Base-by-base conservation (phyloP, 2,329 filamentous ascomycete genomes). In the Aspergillus novoparasiticus region DNA sequence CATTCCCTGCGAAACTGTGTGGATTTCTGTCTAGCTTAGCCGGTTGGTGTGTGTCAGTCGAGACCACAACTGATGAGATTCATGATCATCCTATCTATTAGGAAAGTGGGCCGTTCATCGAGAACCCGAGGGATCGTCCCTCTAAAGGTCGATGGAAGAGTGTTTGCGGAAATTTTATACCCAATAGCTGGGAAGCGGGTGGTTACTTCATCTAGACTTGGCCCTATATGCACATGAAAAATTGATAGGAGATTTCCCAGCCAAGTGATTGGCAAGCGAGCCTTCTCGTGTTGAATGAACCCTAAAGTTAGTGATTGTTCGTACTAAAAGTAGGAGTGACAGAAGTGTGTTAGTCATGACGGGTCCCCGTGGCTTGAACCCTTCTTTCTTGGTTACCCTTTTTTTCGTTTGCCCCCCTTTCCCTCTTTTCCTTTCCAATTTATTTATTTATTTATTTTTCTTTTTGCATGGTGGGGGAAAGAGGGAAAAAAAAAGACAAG, bases 1-100 rank as follows among this genome's bases (percentile, higher is more conserved):
- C 67, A 57, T 62, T 64, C 50, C 39, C 62, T 66, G 45, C 46
- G 46, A 28, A 28, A 16, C 46, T 19, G 16, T 41, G 39, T 50
- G 46, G 3, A 28, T 32, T 57, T 61, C 57, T 50, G 21, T 58
- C 50, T 60, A 60, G 57, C 57, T 62, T 9, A 58, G 50, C 63
- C 53, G 34, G 64, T 39, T 53, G 39, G 36, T 56, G 39, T 61
- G 46, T 62, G 34, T 63, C 43, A 45, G 46, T 50, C 46, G 57
- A 66, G 60, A 58, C 62, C 59, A 60, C 59, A 62, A 28, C 62
- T 65, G 64, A 70, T 67, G 68, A 69, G 63, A 53, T 58, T 68
- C 63, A 70, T 63, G 69, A 69, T 60, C 58, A 63, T 66, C 59
- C 43, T 59, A 61, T 57, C 45, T 63, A 63, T 50, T 67, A 60